Base-by-base conservation (phyloP, 257 asterid species). In the Plantago ovata region DNA sequence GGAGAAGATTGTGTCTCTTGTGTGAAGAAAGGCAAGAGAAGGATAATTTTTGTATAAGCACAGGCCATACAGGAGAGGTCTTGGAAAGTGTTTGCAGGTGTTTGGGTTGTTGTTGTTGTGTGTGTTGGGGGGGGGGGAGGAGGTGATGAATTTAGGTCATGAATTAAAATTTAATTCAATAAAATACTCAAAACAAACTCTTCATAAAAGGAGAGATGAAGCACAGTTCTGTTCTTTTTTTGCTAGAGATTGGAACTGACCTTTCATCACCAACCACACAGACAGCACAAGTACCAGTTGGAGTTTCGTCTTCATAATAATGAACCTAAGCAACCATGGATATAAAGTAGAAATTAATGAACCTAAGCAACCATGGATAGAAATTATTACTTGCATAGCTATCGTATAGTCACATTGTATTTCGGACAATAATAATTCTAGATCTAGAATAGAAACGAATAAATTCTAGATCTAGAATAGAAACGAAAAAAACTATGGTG, bases 201-300 rank as follows among this genome's bases (percentile, higher is more conserved):
- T 28, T 28, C 7, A 28, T 28, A 28, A 28, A 28, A 28, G 36
- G 36, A 28, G 36, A 8, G 36, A 28, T 28, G 36, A 28, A 28
- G n/a, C n/a, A n/a, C n/a, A n/a, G n/a, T n/a, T n/a, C n/a, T n/a
- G n/a, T n/a, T n/a, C n/a, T n/a, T n/a, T n/a, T 24, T 15, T 9
- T 12, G 24, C 13, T 11, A n/a, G 38, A 15, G 2, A 20, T 49
- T 55, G 62, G 40, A 65, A 60, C 83, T 65, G 32, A 88, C 98
- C 98, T 88, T 69, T 92, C 98, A 21, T 94, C 95, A 60, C 96
- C 96, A 19, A 82, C 64, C 64, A 92, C 93, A 56, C 96, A 92
- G 49, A 92, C 97, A 54, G 81, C 96, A 64, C 97, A 93, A 66
- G 99, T 89, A 45, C 99, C 99, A 7, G 99, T 93, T 43, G 96